Conservation (phyloP, 2,329 filamentous ascomycete species). For the Xylariaceae sp. region DNA sequence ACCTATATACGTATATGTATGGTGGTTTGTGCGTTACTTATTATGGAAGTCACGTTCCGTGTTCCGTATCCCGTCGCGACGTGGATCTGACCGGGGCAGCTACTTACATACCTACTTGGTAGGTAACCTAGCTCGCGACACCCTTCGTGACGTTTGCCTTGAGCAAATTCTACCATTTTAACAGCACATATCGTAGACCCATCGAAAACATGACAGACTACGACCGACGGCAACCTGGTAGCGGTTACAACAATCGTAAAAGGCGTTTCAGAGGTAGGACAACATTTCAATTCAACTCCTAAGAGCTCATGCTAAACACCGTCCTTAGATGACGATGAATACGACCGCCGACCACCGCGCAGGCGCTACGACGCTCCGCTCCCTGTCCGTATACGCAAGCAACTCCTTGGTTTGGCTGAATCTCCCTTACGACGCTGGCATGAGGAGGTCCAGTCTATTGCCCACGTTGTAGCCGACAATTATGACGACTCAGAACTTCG, state of each 20-base stretch:
- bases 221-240: constrained; percentile 56
- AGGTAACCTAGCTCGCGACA: background rate
- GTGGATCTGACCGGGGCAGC: too few relatives aligned
- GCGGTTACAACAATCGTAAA: constrained; percentile 67
- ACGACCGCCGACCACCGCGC: constrained; percentile 73
- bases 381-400: constrained; percentile 72
- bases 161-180: constrained; percentile 6
- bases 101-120: too few relatives aligned
- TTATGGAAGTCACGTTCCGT: constrained; percentile 5
- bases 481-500: constrained; percentile 83
- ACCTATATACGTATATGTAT: background rate
- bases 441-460: constrained; percentile 76
- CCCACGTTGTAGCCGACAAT: constrained; percentile 77
- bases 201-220: constrained; percentile 55
- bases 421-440: constrained; percentile 77
- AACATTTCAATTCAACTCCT: background rate
- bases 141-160: constrained; percentile 1
- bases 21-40: background rate
- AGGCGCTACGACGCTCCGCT: constrained; percentile 73
- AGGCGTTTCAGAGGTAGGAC: constrained; percentile 75
- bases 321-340: constrained; percentile 70
- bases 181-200: constrained; percentile 3
- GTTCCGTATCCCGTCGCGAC: constrained; percentile 19
- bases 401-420: constrained; percentile 80
- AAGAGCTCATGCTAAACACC: constrained; percentile 8